phyloP scores from a whole-genome alignment of 805 yeast genomes.

The Yamadazyma insecticola region DNA sequence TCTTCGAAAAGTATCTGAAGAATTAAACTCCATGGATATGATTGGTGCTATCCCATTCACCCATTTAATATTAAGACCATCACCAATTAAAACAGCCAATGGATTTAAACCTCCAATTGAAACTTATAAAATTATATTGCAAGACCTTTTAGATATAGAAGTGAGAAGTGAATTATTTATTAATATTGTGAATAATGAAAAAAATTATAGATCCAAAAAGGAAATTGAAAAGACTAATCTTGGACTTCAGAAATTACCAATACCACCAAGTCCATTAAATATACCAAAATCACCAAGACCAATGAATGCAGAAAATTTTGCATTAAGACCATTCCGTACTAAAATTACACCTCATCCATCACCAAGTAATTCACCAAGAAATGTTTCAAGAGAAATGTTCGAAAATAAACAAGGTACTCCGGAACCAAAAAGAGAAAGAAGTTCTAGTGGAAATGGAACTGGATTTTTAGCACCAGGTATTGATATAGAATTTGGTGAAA shows the following conservation, averaged over 20 bases:
- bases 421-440: constrained; percentile 5
- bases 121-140: constrained; percentile 20
- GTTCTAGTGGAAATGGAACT: constrained; percentile 16
- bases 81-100: constrained; percentile 26
- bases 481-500: constrained; percentile 24
- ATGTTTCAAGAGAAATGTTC: constrained; percentile 8
- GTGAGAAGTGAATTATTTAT: constrained; percentile 17
- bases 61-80: constrained; percentile 38
- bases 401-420: constrained; percentile 1
- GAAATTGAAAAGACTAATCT: constrained; percentile 23
- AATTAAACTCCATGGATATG: constrained; percentile 30
- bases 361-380: constrained; percentile 34
- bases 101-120: constrained; percentile 39
- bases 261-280: constrained; percentile 11
- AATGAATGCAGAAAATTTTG: constrained; percentile 22
- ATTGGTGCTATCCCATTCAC: constrained; percentile 37
- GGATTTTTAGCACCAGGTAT: constrained; percentile 21
- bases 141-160: constrained; percentile 22
- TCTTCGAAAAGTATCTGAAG: constrained; percentile 6
- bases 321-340: constrained; percentile 40
- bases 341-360: constrained; percentile 37
- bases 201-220: constrained; percentile 23
- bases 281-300: constrained; percentile 13
- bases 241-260: constrained; percentile 17
- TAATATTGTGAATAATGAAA: constrained; percentile 21